Evolutionary conservation across 2,329 filamentous ascomycete genomes (phyloP), one percentile per base, ranked within the genome.

Genomic region (Boeremia lycopersici): DNA sequence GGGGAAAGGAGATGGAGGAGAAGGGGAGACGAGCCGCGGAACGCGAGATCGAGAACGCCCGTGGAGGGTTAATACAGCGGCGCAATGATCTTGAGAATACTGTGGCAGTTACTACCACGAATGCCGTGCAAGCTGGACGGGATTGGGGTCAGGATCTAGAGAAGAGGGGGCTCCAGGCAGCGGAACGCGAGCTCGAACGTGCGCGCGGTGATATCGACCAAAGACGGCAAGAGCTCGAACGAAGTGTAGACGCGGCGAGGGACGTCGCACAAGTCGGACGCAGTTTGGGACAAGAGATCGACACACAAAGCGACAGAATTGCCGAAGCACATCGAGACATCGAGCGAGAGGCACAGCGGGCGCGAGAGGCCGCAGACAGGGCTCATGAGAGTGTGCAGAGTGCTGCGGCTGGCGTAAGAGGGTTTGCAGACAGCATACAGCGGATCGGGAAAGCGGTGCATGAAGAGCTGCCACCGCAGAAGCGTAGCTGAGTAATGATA

Each of bases 371-470:
- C 15, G 52, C 43, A 25, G 46, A 52, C 26, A 36, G 19, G 26
- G 57, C 52, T 15, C 51, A 56, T 1, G 48, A 54, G 5, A 56
- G 53, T 29, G 50, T 52, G 31, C 48, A 62, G 2, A 44, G 25
- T 19, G 54, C 56, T 17, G 52, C 44, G 9, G 47, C 53, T 3
- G 43, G 48, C 25, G 35, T 60, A 3, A 56, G 55, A 33, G 54
- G 54, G 23, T 53, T 56, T 33, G 48, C 54, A 15, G 54, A 60
- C 11, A 57, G 60, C 34, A 38, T 62, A 25, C 33, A 48, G 15
- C 53, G 60, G 15, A 55, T 58, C 8, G 52, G 45, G 10, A 62
- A 52, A 36, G 57, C 40, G 15, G 54, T 58, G 13, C 47, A 57
- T 28, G 54, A 62, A 12, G 60, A 62, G 41, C 39, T 53, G 11